Conservation (phyloP, 495 filamentous ascomycete genomes). For the Penicillium cosmopolitanum region DNA sequence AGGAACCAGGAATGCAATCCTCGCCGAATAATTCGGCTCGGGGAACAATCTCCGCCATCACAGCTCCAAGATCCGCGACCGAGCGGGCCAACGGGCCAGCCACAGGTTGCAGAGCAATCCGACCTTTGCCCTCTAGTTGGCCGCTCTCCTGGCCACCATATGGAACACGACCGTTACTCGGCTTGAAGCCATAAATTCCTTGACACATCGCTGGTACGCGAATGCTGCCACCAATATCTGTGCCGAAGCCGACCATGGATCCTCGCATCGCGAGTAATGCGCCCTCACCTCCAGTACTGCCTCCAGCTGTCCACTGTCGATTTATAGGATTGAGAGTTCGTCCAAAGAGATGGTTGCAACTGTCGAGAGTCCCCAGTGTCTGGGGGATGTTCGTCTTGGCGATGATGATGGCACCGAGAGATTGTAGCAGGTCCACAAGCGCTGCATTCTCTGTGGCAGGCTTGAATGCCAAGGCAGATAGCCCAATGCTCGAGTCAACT, state of each 20-base stretch:
- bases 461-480: conserved; percentile 55
- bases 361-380: conserved; percentile 46
- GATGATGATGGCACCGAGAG: conserved; percentile 59
- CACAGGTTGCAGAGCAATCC: conserved; percentile 47
- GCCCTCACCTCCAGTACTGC: conserved; percentile 69
- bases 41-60: conserved; percentile 56
- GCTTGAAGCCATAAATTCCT: conserved; percentile 63
- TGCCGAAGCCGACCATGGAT: conserved; percentile 67
- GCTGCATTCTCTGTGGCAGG: conserved; percentile 51
- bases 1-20: conserved; percentile 55
- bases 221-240: conserved; percentile 67
- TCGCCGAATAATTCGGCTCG: conserved; percentile 48
- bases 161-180: conserved; percentile 60
- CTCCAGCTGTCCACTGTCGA: conserved; percentile 58
- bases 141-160: conserved; percentile 51
- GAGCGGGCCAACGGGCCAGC: conserved; percentile 55
- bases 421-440: conserved; percentile 42
- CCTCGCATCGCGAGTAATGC: conserved; percentile 65
- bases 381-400: conserved; percentile 71
- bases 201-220: conserved; percentile 63
- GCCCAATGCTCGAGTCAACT: conserved; percentile 61
- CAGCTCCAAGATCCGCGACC: conserved; percentile 47
- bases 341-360: conserved; percentile 55
- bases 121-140: conserved; percentile 39
- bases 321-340: conserved; percentile 67